phyloP scores from a whole-genome alignment of 2,329 filamentous ascomycete genomes.

The Meredithiella fracta region DNA sequence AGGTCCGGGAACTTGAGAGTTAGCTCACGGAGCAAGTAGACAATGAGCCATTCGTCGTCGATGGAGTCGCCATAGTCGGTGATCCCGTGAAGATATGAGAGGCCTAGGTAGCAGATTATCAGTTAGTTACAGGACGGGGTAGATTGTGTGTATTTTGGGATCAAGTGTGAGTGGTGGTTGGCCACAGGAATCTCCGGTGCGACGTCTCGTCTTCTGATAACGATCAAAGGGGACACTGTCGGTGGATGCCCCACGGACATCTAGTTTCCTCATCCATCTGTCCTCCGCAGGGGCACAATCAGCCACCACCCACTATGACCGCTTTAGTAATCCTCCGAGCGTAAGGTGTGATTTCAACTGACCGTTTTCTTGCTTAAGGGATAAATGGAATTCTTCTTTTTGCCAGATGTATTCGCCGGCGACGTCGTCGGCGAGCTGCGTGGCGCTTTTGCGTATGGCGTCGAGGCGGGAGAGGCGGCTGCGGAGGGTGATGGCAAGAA shows the following conservation, averaged over 20 bases:
- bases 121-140: neutral
- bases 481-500: slow-evolving; percentile 38
- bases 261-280: neutral
- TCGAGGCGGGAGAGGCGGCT: slow-evolving; percentile 52
- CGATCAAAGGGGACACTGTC: neutral
- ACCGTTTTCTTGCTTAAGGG: slow-evolving; percentile 44
- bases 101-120: slow-evolving; percentile 21
- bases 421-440: slow-evolving; percentile 43
- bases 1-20: slow-evolving; percentile 54
- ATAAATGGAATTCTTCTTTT: slow-evolving; percentile 60
- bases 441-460: slow-evolving; percentile 51
- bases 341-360: slow-evolving; percentile 16
- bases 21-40: slow-evolving; percentile 72
- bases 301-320: neutral
- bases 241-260: neutral
- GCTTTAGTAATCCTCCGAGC: neutral
- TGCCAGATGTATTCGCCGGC: slow-evolving; percentile 94
- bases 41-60: slow-evolving; percentile 94
- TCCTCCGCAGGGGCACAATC: neutral
- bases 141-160: no score
- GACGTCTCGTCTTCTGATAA: neutral
- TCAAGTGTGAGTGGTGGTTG: no score
- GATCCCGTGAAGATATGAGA: slow-evolving; percentile 52
- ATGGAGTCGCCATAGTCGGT: slow-evolving; percentile 89
- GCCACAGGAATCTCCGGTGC: no score